Base-by-base conservation (phyloP, 768 basidiomycete species). In the Lentinula edodes region DNA sequence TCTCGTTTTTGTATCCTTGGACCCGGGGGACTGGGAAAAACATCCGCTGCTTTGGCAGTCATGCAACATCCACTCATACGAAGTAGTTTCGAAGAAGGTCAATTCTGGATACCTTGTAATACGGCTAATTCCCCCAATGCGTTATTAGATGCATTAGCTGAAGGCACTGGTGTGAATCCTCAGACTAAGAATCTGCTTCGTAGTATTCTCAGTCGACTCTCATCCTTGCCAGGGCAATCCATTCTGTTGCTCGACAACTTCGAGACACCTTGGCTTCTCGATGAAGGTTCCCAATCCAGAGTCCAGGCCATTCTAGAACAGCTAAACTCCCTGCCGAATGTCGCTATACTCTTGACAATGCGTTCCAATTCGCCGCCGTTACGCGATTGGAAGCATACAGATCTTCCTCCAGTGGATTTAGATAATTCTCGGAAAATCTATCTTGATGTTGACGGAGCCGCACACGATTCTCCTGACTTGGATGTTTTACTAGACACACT, bases 181-280 rank as follows among this genome's bases (percentile, higher is more conserved):
- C 51, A 52, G 20, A 52, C 18, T n/a, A 52, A 52, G 20, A 52
- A 52, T 52, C 35, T 63, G 28, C 52, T 63, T 35, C 58, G 50
- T 20, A 60, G 62, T 20, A 60, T 63, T 43, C 52, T 63, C 48
- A 52, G 20, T 51, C 42, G 62, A n/a, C 18, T 53, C 52, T 20
- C 43, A 45, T 61, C 54, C 61, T 62, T 67, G 9, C 64, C 62
- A n/a, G 64, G 66, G 3, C 70, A 67, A 6, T 63, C 72, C 7
- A 50, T 78, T 23, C 36, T 79, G 20, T 61, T 78, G 23, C 65
- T 79, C 8, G 76, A 78, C 58, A 75, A 78, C 57, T 76, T 79
- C 57, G 78, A 79, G 66, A 75, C 76, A 5, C 69, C 73, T 4
- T 76, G 75, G 76, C 68, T 74, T 61, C 64, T 66, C 46, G 62